phyloP scores from a whole-genome alignment of 768 basidiomycete genomes.

The Paxillus involutus region DNA sequence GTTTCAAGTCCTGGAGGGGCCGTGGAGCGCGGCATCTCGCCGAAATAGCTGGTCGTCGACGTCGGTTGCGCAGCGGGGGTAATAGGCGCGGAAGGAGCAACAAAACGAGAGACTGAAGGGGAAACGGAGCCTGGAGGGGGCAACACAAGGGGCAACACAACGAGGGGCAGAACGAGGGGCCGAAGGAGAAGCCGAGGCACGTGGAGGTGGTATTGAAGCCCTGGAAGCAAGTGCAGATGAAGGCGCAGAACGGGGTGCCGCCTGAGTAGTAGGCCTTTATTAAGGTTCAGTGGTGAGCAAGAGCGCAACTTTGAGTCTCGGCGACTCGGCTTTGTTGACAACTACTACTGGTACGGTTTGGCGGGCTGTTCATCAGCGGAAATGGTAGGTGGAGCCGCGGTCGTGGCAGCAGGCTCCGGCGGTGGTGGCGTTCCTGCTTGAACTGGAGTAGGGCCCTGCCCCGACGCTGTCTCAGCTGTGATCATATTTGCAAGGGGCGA shows the following conservation, averaged over 20 bases:
- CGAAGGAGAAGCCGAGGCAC: constrained; percentile 18
- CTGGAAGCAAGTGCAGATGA: constrained; percentile 18
- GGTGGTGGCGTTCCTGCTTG: constrained; percentile 22
- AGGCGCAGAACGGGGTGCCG: constrained; percentile 5
- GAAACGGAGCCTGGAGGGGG: too few relatives aligned
- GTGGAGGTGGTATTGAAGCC: constrained; percentile 14
- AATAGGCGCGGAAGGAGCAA: constrained; percentile 21
- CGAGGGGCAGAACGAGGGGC: not conserved
- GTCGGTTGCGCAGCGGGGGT: constrained; percentile 20
- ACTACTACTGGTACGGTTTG: constrained; percentile 1
- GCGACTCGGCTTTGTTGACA: constrained; percentile 10
- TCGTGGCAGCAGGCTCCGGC: constrained; percentile 10
- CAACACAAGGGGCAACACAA: too few relatives aligned
- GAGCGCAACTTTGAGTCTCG: constrained; percentile 39
- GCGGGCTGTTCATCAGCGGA: constrained; percentile 5
- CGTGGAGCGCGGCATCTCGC: constrained; percentile 24
- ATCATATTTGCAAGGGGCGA: constrained; percentile 43
- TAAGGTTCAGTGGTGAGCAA: constrained; percentile 56
- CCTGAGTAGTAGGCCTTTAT: constrained; percentile 16
- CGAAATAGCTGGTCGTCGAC: constrained; percentile 18
- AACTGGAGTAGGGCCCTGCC: constrained; percentile 15
- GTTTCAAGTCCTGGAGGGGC: constrained; percentile 22
- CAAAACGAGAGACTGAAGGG: too few relatives aligned
- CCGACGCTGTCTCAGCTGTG: constrained; percentile 15
- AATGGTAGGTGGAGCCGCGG: constrained; percentile 9